Evolutionary conservation across 352 stramenopile genomes (phyloP), one percentile per base, ranked within the genome.

Genomic region (Phytophthora pinifolia): DNA sequence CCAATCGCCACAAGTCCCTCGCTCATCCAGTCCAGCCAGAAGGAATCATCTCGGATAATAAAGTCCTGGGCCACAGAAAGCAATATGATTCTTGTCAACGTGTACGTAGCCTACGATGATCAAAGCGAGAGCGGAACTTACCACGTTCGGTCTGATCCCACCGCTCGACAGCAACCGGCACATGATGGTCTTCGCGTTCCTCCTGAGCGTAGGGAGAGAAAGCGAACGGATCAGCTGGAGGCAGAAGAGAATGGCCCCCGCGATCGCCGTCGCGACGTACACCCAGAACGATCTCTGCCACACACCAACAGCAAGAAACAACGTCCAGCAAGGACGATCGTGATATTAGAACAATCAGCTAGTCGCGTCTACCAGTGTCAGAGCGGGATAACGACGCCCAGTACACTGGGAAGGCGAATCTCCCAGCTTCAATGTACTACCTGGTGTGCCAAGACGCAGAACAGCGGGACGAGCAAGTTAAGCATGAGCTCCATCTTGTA

Each of bases 21-120:
- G 33, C 79, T 87, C 81, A 94, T 92, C 84, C 84, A 94, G 57
- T 94, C 84, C 9, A 94, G 63, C 84, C 84, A 94, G 48, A 94
- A 88, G 0, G 80, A 77, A 32, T 90, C 76, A 47, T 91, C 76
- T 15, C 79, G 78, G 8, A 92, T 76, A 18, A 89, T 62, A 68
- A 94, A 89, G 35, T 92, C 81, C 83, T 94, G 9, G 6, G 50
- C 12, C 20, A 46, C 2, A 63, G 33, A n/a, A 43, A 46, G 38
- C 33, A 17, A 43, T 10, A 37, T 27, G 8, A 44, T n/a, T 37
- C 29, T 32, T 30, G 38, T 25, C 39, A 30, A 12, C 15, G 13
- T 9, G 12, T 15, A 25, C 5, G 18, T 27, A 33, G 18, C 9
- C 20, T 17, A 31, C 22, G 47, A 15, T 5, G 20, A 49, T 17